Conservation (phyloP, 306 rosid species). For the Pachyrhizus erosus region DNA sequence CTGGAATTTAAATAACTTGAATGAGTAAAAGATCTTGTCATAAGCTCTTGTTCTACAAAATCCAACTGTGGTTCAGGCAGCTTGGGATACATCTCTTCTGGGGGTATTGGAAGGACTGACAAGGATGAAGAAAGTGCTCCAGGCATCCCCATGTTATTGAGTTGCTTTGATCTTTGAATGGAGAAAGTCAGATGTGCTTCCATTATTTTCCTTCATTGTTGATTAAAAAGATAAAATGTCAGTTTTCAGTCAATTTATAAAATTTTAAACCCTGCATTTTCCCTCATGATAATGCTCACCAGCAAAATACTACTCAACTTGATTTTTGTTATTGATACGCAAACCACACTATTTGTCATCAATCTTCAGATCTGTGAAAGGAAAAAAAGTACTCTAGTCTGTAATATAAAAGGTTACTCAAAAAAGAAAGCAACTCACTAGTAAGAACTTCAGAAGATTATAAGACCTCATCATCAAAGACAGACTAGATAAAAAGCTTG, state of each 20-base stretch:
- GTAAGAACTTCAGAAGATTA: conserved; percentile 28
- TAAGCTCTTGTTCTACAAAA: conserved; percentile 58
- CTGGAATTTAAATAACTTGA: conserved; percentile 59
- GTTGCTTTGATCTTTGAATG: conserved; percentile 63
- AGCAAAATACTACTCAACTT: conserved; percentile 46
- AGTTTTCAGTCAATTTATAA: conserved; percentile 32
- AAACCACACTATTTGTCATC: conserved; percentile 48
- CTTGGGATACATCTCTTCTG: conserved; percentile 64
- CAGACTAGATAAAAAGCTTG: conserved; percentile 11
- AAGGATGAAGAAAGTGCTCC: conserved; percentile 66
- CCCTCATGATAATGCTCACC: conserved; percentile 42
- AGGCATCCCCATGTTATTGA: conserved; percentile 62
- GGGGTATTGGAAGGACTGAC: conserved; percentile 61
- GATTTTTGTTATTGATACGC: conserved; percentile 42
- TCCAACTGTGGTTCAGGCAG: conserved; percentile 66
- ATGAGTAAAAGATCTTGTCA: conserved; percentile 53
- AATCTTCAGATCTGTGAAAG: conserved; percentile 50
- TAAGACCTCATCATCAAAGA: conserved; percentile 23
- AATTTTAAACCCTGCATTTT: conserved; percentile 21
- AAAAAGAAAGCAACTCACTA: conserved; percentile 37
- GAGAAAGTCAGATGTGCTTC: conserved; percentile 75
- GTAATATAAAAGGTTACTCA: conserved; percentile 10
- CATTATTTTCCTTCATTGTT: conserved; percentile 58
- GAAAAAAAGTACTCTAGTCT: conserved; percentile 4
- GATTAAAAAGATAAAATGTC: conserved; percentile 34